Base-by-base conservation (phyloP, 2,329 filamentous ascomycete genomes). In the Dactylellina haptotyla region DNA sequence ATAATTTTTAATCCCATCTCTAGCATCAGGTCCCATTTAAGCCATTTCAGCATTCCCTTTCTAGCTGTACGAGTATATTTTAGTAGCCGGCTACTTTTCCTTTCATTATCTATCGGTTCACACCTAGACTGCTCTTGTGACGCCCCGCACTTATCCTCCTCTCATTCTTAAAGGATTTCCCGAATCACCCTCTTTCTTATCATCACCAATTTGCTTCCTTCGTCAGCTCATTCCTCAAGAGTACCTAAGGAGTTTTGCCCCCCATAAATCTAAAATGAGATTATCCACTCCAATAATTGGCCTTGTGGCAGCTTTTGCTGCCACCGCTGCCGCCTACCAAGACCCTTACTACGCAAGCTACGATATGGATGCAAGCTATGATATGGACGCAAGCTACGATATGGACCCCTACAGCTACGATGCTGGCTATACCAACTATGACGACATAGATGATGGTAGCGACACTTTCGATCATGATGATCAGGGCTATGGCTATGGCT, bases 261-360 rank as follows among this genome's bases (percentile, higher is more conserved):
- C 5, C 39, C 4, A 23, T 30, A 23, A 34, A 48, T 6, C 26
- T 30, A 66, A 66, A 41, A 66, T 66, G 62, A 66, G 58, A 28
- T 28, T 66, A 25, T 66, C 62, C 12, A 56, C 43, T 16, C 30
- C 32, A 1, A 28, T 50, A 28, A 6, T 66, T 34, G 41, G 41
- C 28, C 10, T n/a, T n/a, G n/a, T 45, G 20, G 10, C 41, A 9
- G 25, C 30, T 30, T 20, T 66, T 16, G 18, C 51, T 12, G 41
- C 62, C 30, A n/a, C 51, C 37, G 32, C 34, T 14, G 18, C 14
- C 41, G 37, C 50, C 23, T 16, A 18, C 39, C 16, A 28, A 1
- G 18, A 59, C 25, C 12, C 37, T 18, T 6, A 37, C 6, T 34
- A 54, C 50, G 25, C 37, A 30, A 41, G 26, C 8, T n/a, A 16